Evolutionary conservation across 257 asterid species (phyloP).

Genomic region (Pogostemon cablin): DNA sequence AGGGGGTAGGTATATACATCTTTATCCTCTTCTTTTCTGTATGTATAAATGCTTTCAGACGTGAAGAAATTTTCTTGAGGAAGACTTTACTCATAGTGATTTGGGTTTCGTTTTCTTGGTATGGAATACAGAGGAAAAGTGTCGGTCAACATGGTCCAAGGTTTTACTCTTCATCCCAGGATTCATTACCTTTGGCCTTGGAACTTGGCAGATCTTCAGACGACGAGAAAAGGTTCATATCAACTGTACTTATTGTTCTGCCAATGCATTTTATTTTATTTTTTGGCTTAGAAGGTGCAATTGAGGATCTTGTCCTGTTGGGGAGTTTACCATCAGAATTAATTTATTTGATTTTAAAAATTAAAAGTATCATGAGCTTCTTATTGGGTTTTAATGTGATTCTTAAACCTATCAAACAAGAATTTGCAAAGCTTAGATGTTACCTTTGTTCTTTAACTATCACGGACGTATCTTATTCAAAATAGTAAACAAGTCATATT

Average conservation of each 20-base stretch:
- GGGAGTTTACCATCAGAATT: not conserved
- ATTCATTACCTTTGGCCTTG: constrained; percentile 89
- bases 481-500: not conserved
- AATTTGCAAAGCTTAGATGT: not conserved
- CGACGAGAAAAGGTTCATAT: constrained; percentile 79
- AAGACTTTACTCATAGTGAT: constrained; percentile 12
- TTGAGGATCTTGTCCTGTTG: not conserved
- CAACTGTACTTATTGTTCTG: not conserved
- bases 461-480: not conserved
- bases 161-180: constrained; percentile 87
- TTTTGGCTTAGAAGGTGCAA: constrained; percentile 13
- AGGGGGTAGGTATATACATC: constrained; percentile 35
- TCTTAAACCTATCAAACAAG: not conserved
- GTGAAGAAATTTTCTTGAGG: not conserved
- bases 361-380: not conserved
- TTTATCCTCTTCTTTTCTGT: not conserved
- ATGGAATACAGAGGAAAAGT: constrained; percentile 53
- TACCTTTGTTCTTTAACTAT: not conserved
- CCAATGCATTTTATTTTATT: not conserved
- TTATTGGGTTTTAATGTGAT: not conserved
- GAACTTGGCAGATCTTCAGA: constrained; percentile 92
- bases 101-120: constrained; percentile 9
- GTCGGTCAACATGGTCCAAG: constrained; percentile 77
- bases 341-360: not conserved
- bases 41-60: not conserved